Conservation (phyloP, 1,284 basidiomycete species). For the Wallemia mellicola region DNA sequence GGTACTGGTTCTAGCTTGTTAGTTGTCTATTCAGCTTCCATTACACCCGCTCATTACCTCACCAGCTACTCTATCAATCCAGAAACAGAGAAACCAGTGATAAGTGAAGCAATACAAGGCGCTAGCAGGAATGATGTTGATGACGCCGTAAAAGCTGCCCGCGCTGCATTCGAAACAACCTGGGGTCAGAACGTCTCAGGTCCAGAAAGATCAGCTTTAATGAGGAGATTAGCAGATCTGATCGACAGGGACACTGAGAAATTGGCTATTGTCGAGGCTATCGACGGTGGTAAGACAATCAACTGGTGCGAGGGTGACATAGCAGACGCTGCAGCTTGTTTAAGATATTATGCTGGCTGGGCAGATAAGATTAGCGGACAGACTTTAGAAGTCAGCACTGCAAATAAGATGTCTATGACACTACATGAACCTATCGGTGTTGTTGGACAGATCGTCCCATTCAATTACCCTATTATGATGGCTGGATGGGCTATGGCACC, state of each 20-base stretch:
- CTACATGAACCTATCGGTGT: constrained; percentile 15
- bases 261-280: constrained; percentile 2
- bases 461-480: constrained; percentile 3
- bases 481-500: constrained; percentile 9
- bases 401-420: constrained; percentile 6
- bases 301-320: constrained; percentile 4
- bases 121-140: constrained; percentile 7
- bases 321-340: not conserved
- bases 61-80: not conserved
- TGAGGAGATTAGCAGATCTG: constrained; percentile 7
- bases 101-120: not conserved
- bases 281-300: constrained; percentile 8
- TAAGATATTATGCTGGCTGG: constrained; percentile 5
- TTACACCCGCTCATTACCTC: too few species aligned
- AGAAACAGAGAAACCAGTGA: not conserved
- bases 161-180: constrained; percentile 5
- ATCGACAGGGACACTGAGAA: constrained; percentile 2
- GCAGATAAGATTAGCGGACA: constrained; percentile 2
- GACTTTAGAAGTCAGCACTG: constrained; percentile 7
- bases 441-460: constrained; percentile 7
- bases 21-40: too few species aligned
- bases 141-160: constrained; percentile 6
- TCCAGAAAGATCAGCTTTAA: constrained; percentile 4
- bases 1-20: not conserved
- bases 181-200: constrained; percentile 6